These are phyloP conservation scores for Ilyonectria destructans DNA, from an alignment of 2,329 filamentous ascomycete species.

Conservation along the genomic window DNA sequence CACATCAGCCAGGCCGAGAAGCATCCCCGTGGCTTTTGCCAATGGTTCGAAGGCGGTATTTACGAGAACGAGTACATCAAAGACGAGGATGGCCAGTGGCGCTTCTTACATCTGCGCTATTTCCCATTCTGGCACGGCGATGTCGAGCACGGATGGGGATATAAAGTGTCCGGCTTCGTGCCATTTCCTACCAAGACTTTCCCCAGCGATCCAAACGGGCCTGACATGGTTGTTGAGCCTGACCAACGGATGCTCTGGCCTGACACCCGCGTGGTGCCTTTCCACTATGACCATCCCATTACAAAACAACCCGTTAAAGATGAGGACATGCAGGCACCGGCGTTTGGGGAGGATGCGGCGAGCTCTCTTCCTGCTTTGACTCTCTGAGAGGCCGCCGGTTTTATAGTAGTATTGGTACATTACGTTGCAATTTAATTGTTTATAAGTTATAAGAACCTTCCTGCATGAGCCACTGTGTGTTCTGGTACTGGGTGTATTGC, in stretches of 20 bases:
- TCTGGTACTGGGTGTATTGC: too few relatives aligned
- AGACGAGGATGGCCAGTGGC: constrained; percentile 23
- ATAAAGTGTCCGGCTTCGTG: constrained; percentile 28
- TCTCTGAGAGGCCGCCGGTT: not conserved
- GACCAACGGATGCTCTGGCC: constrained; percentile 26
- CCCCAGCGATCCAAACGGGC: constrained; percentile 9
- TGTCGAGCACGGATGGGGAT: constrained; percentile 25
- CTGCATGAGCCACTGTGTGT: too few relatives aligned
- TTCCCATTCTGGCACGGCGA: constrained; percentile 34
- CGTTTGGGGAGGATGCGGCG: constrained; percentile 6
- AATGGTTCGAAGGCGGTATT: constrained; percentile 33
- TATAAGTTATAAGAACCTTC: not conserved
- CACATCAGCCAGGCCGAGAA: constrained; percentile 27
- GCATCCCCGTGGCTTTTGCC: constrained; percentile 25
- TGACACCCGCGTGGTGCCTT: constrained; percentile 27
- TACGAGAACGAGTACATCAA: constrained; percentile 35
- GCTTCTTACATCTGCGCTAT: constrained; percentile 23
- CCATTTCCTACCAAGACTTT: constrained; percentile 26
- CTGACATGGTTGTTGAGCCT: not conserved
- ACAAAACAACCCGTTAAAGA: constrained; percentile 13
- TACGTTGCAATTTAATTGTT: not conserved
- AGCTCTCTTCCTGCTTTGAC: constrained; percentile 15
- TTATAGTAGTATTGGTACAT: not conserved
- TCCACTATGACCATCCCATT: constrained; percentile 27
- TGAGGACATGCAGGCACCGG: constrained; percentile 29